Base-by-base conservation (phyloP, 179 eudicot genomes). In the Pouteria campechiana region DNA sequence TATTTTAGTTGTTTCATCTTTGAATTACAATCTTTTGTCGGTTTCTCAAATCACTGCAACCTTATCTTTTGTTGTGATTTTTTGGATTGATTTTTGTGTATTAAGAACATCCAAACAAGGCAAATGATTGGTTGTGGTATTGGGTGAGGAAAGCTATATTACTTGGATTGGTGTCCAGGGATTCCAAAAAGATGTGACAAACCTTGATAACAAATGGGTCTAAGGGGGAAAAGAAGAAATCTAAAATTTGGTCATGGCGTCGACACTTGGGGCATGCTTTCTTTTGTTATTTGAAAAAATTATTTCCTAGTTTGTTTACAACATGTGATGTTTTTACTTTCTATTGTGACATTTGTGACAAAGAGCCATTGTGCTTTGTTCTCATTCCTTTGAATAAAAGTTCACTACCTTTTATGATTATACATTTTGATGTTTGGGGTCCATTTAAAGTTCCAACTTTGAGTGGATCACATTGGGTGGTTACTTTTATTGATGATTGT, bases 401-500 rank as follows among this genome's bases (percentile, higher is more conserved):
- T 57, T 29, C 34, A 29, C 1, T 6, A 8, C 40, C 62, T 15
- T 57, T 57, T 57, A 46, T 57, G 62, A 9, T 40, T 15, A 43
- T 49, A 2, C 50, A 58, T 14, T 58, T 36, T 15, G 57, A 58
- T 33, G 56, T 58, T 6, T 42, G 56, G 45, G 50, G 56, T 5
- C 56, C 53, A 1, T 44, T 53, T 9, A 52, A 60, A 22, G 15
- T 37, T 7, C 3, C 24, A 18, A 29, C 46, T 3, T 45, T 60
- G 28, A 34, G 48, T 18, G 58, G 58, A 29, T 20, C 40, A 5
- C 50, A 18, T 31, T 56, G 37, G 38, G 55, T 63, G 44, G 58
- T 51, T 17, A 50, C 49, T 27, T 63, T 63, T 44, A 63, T 63
- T 44, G 50, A 50, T 19, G 63, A 56, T 18, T 46, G 35, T 13